Conservation (phyloP, 768 basidiomycete species). For the Phylloporus rhodoxanthus region DNA sequence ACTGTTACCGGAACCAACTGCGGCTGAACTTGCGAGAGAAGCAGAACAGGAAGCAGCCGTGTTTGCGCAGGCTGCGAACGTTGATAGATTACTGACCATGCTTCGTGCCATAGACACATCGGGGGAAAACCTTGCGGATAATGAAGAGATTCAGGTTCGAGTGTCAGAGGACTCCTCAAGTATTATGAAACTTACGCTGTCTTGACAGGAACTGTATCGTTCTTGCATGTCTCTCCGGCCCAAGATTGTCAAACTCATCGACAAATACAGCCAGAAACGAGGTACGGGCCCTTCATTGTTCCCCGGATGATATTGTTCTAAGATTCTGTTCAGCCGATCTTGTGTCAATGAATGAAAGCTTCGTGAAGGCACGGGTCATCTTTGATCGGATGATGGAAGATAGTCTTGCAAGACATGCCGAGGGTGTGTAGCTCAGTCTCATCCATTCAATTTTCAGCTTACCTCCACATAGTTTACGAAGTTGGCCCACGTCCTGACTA, state of each 20-base stretch:
- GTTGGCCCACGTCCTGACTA: slow-evolving; percentile 27
- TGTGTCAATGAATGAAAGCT: slow-evolving; percentile 91
- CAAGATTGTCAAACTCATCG: slow-evolving; percentile 93
- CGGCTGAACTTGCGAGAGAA: slow-evolving; percentile 70
- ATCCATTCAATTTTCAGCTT: slow-evolving; percentile 2
- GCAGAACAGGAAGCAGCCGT: slow-evolving; percentile 84
- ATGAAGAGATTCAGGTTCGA: slow-evolving; percentile 80
- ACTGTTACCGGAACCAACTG: slow-evolving; percentile 78
- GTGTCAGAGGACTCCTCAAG: not conserved
- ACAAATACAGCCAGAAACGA: slow-evolving; percentile 95
- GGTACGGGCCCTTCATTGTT: slow-evolving; percentile 29
- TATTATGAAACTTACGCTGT: not conserved
- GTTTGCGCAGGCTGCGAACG: slow-evolving; percentile 79
- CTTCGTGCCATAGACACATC: slow-evolving; percentile 67
- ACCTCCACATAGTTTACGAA: slow-evolving; percentile 47
- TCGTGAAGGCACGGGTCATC: slow-evolving; percentile 80
- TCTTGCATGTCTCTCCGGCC: slow-evolving; percentile 84
- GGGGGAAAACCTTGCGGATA: slow-evolving; percentile 81
- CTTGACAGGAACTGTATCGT: slow-evolving; percentile 76
- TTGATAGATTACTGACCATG: slow-evolving; percentile 74
- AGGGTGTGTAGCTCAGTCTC: slow-evolving; percentile 36
- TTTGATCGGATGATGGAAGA: slow-evolving; percentile 96
- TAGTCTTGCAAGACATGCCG: slow-evolving; percentile 68
- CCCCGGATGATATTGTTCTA: not conserved
- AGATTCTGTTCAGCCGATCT: slow-evolving; percentile 62